phyloP scores from a whole-genome alignment of 2,329 filamentous ascomycete species.

The Aspergillus hiratsukae region DNA sequence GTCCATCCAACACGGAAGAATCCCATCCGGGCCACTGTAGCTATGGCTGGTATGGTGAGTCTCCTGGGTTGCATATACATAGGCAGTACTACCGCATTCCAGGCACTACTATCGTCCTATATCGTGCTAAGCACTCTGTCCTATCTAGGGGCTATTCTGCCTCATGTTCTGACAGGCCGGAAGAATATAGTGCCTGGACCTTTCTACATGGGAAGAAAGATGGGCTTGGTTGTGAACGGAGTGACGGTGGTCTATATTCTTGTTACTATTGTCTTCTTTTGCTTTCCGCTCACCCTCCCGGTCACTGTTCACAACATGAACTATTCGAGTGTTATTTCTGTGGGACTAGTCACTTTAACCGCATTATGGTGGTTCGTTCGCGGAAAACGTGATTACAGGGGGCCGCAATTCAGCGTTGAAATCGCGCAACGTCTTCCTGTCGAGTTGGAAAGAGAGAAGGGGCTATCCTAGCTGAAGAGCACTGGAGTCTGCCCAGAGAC shows the following conservation, averaged over 20 bases:
- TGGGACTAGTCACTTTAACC: slow-evolving; percentile 31
- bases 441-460: slow-evolving; percentile 11
- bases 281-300: slow-evolving; percentile 51
- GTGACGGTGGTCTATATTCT: slow-evolving; percentile 55
- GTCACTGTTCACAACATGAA: slow-evolving; percentile 50
- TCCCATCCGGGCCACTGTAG: slow-evolving; percentile 54
- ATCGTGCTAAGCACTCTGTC: slow-evolving; percentile 53
- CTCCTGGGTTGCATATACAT: slow-evolving; percentile 62
- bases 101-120: slow-evolving; percentile 60
- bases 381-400: slow-evolving; percentile 27
- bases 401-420: slow-evolving; percentile 45
- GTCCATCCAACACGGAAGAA: slow-evolving; percentile 47
- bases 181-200: slow-evolving; percentile 51
- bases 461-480: not conserved
- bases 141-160: slow-evolving; percentile 61
- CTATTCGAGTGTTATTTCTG: slow-evolving; percentile 41
- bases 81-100: slow-evolving; percentile 62
- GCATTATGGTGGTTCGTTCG: slow-evolving; percentile 32
- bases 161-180: slow-evolving; percentile 48
- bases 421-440: slow-evolving; percentile 52
- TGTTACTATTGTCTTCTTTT: slow-evolving; percentile 61
- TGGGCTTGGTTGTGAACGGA: slow-evolving; percentile 50
- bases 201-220: slow-evolving; percentile 50
- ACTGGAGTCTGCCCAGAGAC: not conserved
- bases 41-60: slow-evolving; percentile 48